Base-by-base conservation (phyloP, 306 rosid genomes). In the Prunus campanulata region DNA sequence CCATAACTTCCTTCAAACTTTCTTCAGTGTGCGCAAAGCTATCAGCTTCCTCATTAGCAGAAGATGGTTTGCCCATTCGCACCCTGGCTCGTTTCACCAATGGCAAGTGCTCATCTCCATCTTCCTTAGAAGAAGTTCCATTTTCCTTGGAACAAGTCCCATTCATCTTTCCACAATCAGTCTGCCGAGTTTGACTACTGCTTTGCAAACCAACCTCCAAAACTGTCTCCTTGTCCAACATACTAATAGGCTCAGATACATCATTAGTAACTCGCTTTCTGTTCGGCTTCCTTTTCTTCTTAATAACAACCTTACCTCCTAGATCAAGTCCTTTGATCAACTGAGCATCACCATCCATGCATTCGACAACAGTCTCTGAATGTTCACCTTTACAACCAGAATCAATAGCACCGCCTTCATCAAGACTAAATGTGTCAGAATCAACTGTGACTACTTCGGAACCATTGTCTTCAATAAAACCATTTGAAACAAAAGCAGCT, bases 81-180 rank as follows among this genome's bases (percentile, higher is more conserved):
- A 94, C 98, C 85, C 97, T 90, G 1, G 93, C 93, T 78, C 97
- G 96, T 81, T 94, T 94, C 80, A 94, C 89, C 76, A 94, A 85
- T 22, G 98, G 98, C 78, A 94, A 81, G 82, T 94, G 98, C 82
- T 89, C 93, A 69, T 94, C 98, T 70, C 98, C 98, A 79, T 89
- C 91, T 79, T 90, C 96, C 81, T 89, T 93, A 77, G 83, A 85
- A 77, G 84, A 80, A 66, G 64, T 81, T 78, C 81, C 91, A 52
- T 39, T 39, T 79, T 90, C 96, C 81, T 89, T 93, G 78, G 83
- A 85, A 77, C 83, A 80, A 66, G 56, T 81, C 77, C 81, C 91
- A 52, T 64, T 74, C 55, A 76, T 79, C 75, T 85, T 85, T 52
- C 72, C 90, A 74, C 85, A 85, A 75, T 60, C 79, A 72, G 81